phyloP scores from a whole-genome alignment of 768 basidiomycete genomes.

The Mycena maculata region DNA sequence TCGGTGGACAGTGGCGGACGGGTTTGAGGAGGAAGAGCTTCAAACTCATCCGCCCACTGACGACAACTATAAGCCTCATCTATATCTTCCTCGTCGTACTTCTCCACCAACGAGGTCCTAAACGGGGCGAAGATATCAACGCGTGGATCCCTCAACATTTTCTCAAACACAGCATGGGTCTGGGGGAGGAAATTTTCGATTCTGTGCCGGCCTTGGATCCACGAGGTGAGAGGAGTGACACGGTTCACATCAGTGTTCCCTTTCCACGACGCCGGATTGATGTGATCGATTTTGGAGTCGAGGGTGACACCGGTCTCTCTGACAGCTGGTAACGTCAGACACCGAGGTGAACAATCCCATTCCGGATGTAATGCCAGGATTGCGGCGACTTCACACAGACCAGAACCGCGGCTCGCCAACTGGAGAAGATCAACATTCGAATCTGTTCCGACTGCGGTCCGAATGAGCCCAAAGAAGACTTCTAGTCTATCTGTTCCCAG shows the following conservation, averaged over 20 bases:
- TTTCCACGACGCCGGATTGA: constrained; percentile 49
- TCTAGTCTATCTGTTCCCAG: constrained; percentile 53
- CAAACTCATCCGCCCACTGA: too few species aligned
- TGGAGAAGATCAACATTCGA: constrained; percentile 41
- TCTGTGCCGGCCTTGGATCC: constrained; percentile 40
- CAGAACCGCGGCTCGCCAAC: constrained; percentile 41
- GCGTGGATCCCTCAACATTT: too few species aligned
- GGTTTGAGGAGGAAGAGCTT: too few species aligned
- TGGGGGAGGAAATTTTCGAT: constrained; percentile 2
- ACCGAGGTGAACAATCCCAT: constrained; percentile 50
- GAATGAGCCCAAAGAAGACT: constrained; percentile 47
- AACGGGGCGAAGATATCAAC: too few species aligned
- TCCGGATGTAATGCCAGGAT: constrained; percentile 52
- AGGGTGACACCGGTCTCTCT: constrained; percentile 38
- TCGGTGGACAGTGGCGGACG: too few species aligned
- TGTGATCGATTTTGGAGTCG: constrained; percentile 43
- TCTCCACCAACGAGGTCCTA: too few species aligned
- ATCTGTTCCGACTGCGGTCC: constrained; percentile 51
- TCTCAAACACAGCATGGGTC: too few species aligned
- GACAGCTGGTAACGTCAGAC: constrained; percentile 46
- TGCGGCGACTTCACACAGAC: constrained; percentile 45
- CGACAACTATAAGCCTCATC: too few species aligned
- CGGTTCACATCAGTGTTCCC: constrained; percentile 43
- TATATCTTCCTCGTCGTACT: too few species aligned
- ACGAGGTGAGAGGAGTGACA: constrained; percentile 44